Percentiles rank a stretch among this genome's conserved stretches.
These are phyloP conservation scores for Diaporthe ilicicola DNA, from an alignment of 2,329 filamentous ascomycete species.

Conservation along the genomic window DNA sequence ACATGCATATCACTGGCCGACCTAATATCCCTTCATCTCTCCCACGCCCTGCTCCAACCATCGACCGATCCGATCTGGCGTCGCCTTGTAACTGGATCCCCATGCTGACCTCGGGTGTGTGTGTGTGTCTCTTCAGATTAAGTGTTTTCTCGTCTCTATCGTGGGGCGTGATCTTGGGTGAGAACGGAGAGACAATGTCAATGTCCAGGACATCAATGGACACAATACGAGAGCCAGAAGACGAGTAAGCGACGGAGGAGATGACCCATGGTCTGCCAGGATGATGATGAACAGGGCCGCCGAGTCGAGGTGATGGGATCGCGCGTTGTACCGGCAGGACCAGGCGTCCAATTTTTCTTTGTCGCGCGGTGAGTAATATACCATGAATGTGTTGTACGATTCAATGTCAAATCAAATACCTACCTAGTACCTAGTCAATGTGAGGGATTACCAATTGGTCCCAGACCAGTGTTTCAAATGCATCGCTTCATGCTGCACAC, in stretches of 20 bases:
- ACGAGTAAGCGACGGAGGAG: not conserved
- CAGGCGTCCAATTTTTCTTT: not conserved
- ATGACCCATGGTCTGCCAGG: not conserved
- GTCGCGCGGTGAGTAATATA: conserved; percentile 5
- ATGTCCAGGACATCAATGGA: conserved; percentile 29
- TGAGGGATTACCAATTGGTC: not conserved
- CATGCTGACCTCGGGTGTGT: not conserved
- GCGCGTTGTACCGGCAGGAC: not conserved
- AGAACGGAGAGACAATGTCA: conserved; percentile 22
- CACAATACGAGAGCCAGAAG: conserved; percentile 29
- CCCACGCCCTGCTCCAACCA: not conserved
- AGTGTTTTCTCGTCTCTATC: conserved; percentile 34
- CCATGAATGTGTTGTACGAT: conserved; percentile 5
- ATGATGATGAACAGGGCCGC: not conserved
- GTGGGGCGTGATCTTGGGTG: conserved; percentile 33
- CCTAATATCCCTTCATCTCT: not conserved
- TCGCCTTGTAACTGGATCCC: not conserved
- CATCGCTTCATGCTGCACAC: not conserved
- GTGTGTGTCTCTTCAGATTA: conserved; percentile 15
- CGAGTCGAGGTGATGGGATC: not conserved
- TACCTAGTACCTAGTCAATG: conserved; percentile 6
- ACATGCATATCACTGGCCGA: not conserved
- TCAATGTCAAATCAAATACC: conserved; percentile 12
- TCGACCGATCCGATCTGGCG: conserved; percentile 1
- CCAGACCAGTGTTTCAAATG: not conserved